Evolutionary conservation across 495 filamentous ascomycete genomes (phyloP).

Genomic region (Aspergillus ellipticus): DNA sequence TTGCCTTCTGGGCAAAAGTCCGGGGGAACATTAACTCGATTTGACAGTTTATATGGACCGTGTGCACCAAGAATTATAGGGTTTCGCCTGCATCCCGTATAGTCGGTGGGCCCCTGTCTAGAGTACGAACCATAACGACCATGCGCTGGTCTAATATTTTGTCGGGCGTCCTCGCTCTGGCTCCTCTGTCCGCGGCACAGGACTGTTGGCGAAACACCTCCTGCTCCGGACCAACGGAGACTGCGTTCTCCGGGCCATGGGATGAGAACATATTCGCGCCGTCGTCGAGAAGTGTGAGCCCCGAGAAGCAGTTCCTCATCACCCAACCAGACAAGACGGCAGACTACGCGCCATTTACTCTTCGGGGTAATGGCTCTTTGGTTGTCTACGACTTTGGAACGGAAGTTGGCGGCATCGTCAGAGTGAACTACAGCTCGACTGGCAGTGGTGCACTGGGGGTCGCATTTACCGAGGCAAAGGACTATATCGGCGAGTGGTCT

Average conservation of each 20-base stretch:
- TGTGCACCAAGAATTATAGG: not conserved
- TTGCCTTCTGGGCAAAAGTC: constrained; percentile 1
- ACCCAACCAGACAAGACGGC: constrained; percentile 28
- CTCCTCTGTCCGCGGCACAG: constrained; percentile 22
- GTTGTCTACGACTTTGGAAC: constrained; percentile 57
- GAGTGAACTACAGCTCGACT: constrained; percentile 43
- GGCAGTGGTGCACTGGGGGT: constrained; percentile 50
- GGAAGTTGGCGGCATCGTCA: constrained; percentile 56
- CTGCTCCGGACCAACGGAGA: constrained; percentile 48
- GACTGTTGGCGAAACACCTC: constrained; percentile 55
- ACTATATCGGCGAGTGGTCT: constrained; percentile 58
- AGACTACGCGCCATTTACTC: constrained; percentile 19
- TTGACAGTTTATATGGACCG: not conserved
- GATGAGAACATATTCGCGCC: constrained; percentile 60
- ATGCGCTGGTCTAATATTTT: constrained; percentile 14
- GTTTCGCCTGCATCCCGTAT: not conserved
- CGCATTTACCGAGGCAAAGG: constrained; percentile 60
- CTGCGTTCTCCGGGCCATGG: constrained; percentile 59
- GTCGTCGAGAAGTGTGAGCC: constrained; percentile 48
- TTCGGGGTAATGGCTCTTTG: constrained; percentile 44
- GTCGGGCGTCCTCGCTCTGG: constrained; percentile 16
- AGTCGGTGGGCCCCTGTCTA: no score
- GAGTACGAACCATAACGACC: constrained; percentile 10
- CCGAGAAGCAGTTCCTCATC: constrained; percentile 42
- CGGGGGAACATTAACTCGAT: not conserved